Percentiles rank a stretch among this genome's conserved stretches.
Evolutionary conservation across 1,284 basidiomycete genomes (phyloP).

Genomic region (Ceratobasidium sp.): DNA sequence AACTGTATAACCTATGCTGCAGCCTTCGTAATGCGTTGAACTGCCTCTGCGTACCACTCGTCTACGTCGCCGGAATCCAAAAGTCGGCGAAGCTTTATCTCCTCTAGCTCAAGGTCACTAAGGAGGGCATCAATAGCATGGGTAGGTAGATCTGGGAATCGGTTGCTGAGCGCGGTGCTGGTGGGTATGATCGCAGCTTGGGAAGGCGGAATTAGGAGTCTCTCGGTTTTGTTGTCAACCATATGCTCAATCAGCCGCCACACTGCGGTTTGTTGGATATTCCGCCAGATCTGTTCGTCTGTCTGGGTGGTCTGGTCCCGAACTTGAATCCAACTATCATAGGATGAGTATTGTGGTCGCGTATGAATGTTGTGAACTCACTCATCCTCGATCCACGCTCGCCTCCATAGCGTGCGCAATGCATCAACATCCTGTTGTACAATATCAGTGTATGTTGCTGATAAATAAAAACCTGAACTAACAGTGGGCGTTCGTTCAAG

Average conservation of each 20-base stretch:
- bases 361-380: conserved; percentile 21
- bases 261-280: conserved; percentile 43
- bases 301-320: conserved; percentile 39
- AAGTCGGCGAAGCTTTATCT: conserved; percentile 36
- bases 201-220: conserved; percentile 39
- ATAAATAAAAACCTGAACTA: conserved; percentile 40
- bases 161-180: conserved; percentile 20
- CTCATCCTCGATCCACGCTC: conserved; percentile 55
- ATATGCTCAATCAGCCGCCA: conserved; percentile 39
- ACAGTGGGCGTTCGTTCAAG: conserved; percentile 29
- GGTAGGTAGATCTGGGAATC: conserved; percentile 34
- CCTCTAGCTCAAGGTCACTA: conserved; percentile 34
- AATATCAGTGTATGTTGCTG: conserved; percentile 43
- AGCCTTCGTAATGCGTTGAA: conserved; percentile 19
- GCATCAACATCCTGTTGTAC: conserved; percentile 39
- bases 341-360: neutral
- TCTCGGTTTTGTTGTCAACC: conserved; percentile 7
- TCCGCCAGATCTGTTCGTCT: conserved; percentile 42
- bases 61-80: conserved; percentile 35
- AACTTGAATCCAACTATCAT: conserved; percentile 32
- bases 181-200: conserved; percentile 39
- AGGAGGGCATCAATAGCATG: conserved; percentile 36
- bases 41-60: conserved; percentile 42
- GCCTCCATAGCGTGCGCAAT: conserved; percentile 53
- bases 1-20: neutral